Evolutionary conservation across 108 stramenopile species (phyloP).

Genomic region (Fistulifera solaris): DNA sequence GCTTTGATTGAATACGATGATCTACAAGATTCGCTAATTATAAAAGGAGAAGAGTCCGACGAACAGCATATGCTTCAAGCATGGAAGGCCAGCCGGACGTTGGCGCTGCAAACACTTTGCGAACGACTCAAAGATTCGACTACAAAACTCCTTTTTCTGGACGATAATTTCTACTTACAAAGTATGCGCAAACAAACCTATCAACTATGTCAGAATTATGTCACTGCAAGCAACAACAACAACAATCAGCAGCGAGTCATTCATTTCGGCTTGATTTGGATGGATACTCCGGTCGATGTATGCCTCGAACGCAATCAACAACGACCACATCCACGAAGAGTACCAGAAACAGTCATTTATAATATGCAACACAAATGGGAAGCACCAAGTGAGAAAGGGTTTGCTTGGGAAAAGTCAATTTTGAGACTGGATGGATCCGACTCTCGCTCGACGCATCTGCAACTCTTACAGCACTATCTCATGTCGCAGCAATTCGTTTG

Average conservation of each 20-base stretch:
- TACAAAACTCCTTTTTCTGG: constrained; percentile 41
- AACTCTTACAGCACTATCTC: not conserved
- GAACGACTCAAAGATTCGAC: constrained; percentile 24
- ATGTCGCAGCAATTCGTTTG: not conserved
- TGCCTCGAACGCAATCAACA: constrained; percentile 49
- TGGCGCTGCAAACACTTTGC: constrained; percentile 35
- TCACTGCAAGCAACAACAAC: not conserved
- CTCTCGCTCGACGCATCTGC: not conserved
- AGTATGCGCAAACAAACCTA: constrained; percentile 76
- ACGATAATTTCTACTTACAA: constrained; percentile 74
- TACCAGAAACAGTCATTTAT: constrained; percentile 39
- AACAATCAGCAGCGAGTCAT: too few relatives aligned
- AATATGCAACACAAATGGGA: constrained; percentile 47
- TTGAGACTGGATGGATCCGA: not conserved
- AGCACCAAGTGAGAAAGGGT: constrained; percentile 29
- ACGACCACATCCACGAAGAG: constrained; percentile 21
- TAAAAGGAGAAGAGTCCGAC: constrained; percentile 9
- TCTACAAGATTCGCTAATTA: constrained; percentile 24
- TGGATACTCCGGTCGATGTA: constrained; percentile 37
- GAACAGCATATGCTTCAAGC: constrained; percentile 22
- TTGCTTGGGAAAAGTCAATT: not conserved
- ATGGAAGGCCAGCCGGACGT: constrained; percentile 50
- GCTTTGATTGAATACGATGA: constrained; percentile 52
- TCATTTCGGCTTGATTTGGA: constrained; percentile 38
- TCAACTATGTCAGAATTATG: constrained; percentile 15